Base-by-base conservation (phyloP, 257 asterid species). In the Dorcoceras hygrometricum region DNA sequence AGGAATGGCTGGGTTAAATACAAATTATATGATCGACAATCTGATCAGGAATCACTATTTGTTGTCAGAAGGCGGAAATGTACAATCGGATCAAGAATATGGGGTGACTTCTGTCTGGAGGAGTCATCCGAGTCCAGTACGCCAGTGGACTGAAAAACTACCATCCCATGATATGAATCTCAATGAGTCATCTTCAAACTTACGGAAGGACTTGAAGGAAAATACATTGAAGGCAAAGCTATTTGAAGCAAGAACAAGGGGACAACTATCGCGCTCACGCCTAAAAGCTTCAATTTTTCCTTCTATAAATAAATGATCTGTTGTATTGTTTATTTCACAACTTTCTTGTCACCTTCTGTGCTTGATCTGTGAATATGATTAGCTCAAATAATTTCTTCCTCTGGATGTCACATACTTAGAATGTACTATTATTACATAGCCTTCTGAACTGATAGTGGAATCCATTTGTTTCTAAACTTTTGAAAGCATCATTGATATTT, bases 181-280 rank as follows among this genome's bases (percentile, higher is more conserved):
- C 48, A 73, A 83, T 0, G 90, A 81, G 76, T 77, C 95, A 25
- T 80, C 93, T 36, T 79, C 87, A 23, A 89, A 86, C 78, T 29
- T 86, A 77, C 95, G 84, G 62, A 70, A 79, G 1, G 95, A 89
- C 7, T 57, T 81, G 29, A 90, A 88, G 84, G 95, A 90, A 76
- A 77, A 73, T 19, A 78, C 83, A 6, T 57, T 91, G 31, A 92
- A 86, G 88, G 76, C 93, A 16, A 89, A 89, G 80, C 80, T 89
- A 39, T 74, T 84, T 18, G 98, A 89, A 77, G 96, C 96, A 62
- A 83, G 95, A 79, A 75, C 86, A 23, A 83, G 84, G 68, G 89
- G 95, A 58, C 96, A 84, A 50, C 82, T 87, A 22, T 84, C 90
- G 32, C 87, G 94, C 28, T 80, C 93, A 20, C 90, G 91, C 58